A percentile compares a stretch with the other conserved stretches of the same genome.
phyloP scores from a whole-genome alignment of 345 rosid species.

The Theobroma cacao region DNA sequence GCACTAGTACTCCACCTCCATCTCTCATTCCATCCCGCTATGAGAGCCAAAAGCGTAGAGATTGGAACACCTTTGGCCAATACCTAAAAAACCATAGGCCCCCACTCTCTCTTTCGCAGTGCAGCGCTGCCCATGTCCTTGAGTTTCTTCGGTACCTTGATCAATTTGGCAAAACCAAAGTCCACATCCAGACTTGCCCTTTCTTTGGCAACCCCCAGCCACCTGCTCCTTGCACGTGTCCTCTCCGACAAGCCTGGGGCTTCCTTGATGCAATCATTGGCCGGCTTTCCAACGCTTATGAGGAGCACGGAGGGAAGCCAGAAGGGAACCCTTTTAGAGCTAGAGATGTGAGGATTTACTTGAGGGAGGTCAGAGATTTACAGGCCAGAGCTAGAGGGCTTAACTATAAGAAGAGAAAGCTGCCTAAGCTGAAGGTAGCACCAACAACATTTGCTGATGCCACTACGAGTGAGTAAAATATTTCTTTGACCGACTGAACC shows the following conservation, averaged over 20 bases:
- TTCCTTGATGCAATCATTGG: conserved; percentile 90
- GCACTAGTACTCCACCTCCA: conserved; percentile 25
- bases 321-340: conserved; percentile 86
- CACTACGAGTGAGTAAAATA: conserved; percentile 6
- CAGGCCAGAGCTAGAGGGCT: conserved; percentile 90
- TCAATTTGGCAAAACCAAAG: no score
- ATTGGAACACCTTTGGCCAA: conserved; percentile 92
- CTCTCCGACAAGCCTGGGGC: conserved; percentile 91
- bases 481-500: no score
- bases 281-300: conserved; percentile 83
- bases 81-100: no score
- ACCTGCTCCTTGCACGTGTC: conserved; percentile 85
- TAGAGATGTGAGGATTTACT: conserved; percentile 65
- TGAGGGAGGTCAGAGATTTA: conserved; percentile 78
- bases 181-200: conserved; percentile 65
- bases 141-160: no score
- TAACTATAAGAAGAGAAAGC: conserved; percentile 75
- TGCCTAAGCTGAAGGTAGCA: conserved; percentile 39
- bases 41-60: conserved; percentile 75
- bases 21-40: conserved; percentile 59
- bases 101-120: no score
- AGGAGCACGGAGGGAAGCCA: conserved; percentile 78
- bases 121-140: no score
- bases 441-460: conserved; percentile 14
- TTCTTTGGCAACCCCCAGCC: conserved; percentile 82